Base-by-base conservation (phyloP, 306 rosid species). In the Rosa rugosa region DNA sequence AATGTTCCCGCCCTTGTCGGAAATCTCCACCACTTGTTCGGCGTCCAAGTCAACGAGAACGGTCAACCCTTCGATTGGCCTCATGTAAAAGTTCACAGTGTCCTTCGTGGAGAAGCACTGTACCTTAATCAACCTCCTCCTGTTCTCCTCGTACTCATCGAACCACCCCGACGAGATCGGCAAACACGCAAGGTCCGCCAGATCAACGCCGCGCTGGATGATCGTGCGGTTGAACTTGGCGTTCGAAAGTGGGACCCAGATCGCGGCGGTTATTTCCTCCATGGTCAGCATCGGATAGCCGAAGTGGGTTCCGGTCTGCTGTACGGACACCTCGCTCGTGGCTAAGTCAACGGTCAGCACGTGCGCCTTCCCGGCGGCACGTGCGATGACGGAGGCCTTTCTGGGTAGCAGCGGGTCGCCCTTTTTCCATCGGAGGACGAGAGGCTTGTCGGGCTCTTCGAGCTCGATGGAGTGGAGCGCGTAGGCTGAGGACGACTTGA, bases 11-110 rank as follows among this genome's bases (percentile, higher is more conserved):
- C 97, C 97, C 57, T 83, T 72, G 69, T 94, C 93, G 0, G 87
- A 83, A 78, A 92, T 88, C 40, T 87, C 68, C 23, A 94, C 12
- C 36, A 92, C 92, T 56, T 87, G 53, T 47, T 78, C 83, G 1
- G 25, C 83, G 49, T 94, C 93, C 59, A 94, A 40, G 80, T 94
- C 93, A 22, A 94, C 86, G 2, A 89, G 76, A 4, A 87, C 96
- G 1, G 93, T 89, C 76, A 94, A 73, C 12, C 97, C 97, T 82
- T 94, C 98, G 49, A 94, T 90, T 9, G 98, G 98, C 62, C 89
- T 85, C 97, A 94, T 94, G 86, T 92, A 94, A 87, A 94, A 94
- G 67, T 94, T 94, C 16, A 84, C 97, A n/a, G 92, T 92, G 59
- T 80, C 97, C 64, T 94, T 71, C 68, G 23, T 80, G 75, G 94